These are phyloP conservation scores for Theobroma grandiflorum DNA, from an alignment of 441 rosid genomes.

Conservation along the genomic window DNA sequence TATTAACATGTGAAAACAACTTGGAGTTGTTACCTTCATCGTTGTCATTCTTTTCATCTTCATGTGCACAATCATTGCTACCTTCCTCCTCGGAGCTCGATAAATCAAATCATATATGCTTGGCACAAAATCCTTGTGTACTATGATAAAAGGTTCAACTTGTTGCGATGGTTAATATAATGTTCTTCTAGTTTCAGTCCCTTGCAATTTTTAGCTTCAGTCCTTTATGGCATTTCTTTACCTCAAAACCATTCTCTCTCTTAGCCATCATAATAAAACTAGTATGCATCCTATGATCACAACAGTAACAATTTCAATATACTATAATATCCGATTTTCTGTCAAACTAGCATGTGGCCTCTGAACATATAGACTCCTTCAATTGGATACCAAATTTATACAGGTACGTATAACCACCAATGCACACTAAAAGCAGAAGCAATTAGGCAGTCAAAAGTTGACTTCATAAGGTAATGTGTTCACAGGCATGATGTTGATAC, in stretches of 20 bases:
- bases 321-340: background rate
- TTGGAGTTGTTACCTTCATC: constrained; percentile 30
- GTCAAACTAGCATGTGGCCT: background rate
- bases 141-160: constrained; percentile 69
- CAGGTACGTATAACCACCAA: background rate
- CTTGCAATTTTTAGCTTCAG: constrained; percentile 46
- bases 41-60: constrained; percentile 35
- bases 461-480: background rate
- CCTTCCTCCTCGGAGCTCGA: constrained; percentile 86
- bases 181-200: constrained; percentile 58
- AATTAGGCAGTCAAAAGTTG: background rate
- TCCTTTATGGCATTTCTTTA: constrained; percentile 49
- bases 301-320: constrained; percentile 14
- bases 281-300: constrained; percentile 72
- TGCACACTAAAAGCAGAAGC: background rate
- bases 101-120: constrained; percentile 80
- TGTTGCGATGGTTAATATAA: constrained; percentile 64
- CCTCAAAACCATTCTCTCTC: constrained; percentile 54
- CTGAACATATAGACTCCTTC: constrained; percentile 1
- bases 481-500: background rate
- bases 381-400: background rate
- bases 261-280: constrained; percentile 68
- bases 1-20: constrained; percentile 35
- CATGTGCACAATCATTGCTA: constrained; percentile 47
- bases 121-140: constrained; percentile 67